Base-by-base conservation (phyloP, 805 yeast genomes). In the Dipodascus albidus region DNA sequence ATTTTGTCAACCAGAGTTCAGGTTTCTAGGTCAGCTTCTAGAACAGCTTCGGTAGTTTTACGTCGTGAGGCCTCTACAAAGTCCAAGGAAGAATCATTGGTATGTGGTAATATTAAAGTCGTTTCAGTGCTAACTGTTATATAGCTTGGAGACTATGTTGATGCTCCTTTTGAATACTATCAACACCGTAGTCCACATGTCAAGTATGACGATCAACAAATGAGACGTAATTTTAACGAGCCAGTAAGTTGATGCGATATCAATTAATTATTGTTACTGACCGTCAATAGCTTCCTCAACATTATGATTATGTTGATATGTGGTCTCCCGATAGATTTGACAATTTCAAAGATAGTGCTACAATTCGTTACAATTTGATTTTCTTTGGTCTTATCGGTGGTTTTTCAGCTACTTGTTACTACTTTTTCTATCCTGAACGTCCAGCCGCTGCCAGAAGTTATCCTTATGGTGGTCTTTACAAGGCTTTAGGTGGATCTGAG, bases 241-340 rank as follows among this genome's bases (percentile, higher is more conserved):
- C 86, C 88, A 15, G 58, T 64, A 42, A 47, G 64, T 51, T 48
- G 15, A 31, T 31, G 9, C 38, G 38, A 31, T 9, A 15, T 15
- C 38, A 17, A 19, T 50, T 33, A n/a, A 20, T 2, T 2, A 8
- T 23, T 20, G 11, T 42, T 19, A 21, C 9, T 2, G 15, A 22
- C 17, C 42, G 23, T 3, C 21, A 3, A 15, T 33, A 59, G 24
- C 67, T 86, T 58, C 82, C 81, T 65, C 79, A 81, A 53, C 79
- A 82, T 61, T 85, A 82, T 59, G 96, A 87, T 64, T 71, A 79
- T 67, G 74, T 82, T 63, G 90, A 87, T 67, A 76, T 85, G 75
- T 87, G 95, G 95, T 79, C 95, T 6, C 93, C 95, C 11, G 95
- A 87, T 63, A 77, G 81, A 63, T 80, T 74, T 66, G 80, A 81